These are phyloP conservation scores for Botrytis elliptica DNA, from an alignment of 2,329 filamentous ascomycete species.

Conservation along the genomic window DNA sequence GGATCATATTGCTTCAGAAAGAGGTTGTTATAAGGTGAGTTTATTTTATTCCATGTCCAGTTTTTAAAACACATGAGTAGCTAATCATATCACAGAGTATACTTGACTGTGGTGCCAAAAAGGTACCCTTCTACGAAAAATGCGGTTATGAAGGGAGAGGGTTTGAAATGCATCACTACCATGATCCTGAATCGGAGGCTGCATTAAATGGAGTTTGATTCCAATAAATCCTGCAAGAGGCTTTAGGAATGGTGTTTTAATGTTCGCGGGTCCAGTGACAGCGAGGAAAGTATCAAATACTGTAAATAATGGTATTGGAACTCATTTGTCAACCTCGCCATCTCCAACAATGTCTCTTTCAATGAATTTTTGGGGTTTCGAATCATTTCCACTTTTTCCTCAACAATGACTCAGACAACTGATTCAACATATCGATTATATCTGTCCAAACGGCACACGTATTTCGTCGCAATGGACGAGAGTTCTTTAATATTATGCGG, in stretches of 20 bases:
- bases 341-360: neutral
- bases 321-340: neutral
- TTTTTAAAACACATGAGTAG: neutral
- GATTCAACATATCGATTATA: no score
- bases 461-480: neutral
- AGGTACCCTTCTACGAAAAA: slow-evolving; percentile 91
- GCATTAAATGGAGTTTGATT: slow-evolving; percentile 22
- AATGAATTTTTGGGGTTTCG: neutral
- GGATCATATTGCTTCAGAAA: slow-evolving; percentile 79
- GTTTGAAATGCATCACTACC: slow-evolving; percentile 95
- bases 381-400: neutral
- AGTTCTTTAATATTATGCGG: neutral
- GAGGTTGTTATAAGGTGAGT: slow-evolving; percentile 78
- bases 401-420: neutral
- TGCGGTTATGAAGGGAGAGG: slow-evolving; percentile 81
- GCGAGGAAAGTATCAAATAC: neutral
- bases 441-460: neutral
- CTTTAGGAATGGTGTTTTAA: neutral
- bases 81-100: slow-evolving; percentile 61
- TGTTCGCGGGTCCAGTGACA: neutral
- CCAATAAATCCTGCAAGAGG: neutral
- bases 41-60: no score
- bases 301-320: neutral
- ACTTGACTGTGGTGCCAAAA: slow-evolving; percentile 90
- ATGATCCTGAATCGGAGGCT: slow-evolving; percentile 41